Evolutionary conservation across 2,329 filamentous ascomycete species (phyloP).

Genomic region (Aspergillus persii): DNA sequence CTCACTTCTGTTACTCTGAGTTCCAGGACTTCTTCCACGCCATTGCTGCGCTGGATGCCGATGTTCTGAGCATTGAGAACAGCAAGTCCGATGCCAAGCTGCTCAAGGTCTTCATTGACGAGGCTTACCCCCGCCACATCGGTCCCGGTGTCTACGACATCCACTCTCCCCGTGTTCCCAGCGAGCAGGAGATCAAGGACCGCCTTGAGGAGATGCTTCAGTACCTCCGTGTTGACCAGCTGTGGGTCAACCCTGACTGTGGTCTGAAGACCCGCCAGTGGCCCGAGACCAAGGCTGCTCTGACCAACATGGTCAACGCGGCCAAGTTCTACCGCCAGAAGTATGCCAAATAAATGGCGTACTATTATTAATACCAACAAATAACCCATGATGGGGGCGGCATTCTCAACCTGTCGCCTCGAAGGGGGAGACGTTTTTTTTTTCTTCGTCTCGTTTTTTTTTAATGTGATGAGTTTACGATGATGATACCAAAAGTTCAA

Average conservation of each 20-base stretch:
- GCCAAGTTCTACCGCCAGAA: constrained; percentile 95
- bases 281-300: constrained; percentile 95
- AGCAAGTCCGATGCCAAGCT: constrained; percentile 99
- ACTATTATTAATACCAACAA: constrained; percentile 10
- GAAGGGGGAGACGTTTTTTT: constrained; percentile 21
- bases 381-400: constrained; percentile 28
- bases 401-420: constrained; percentile 40
- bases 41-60: constrained; percentile 94
- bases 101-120: constrained; percentile 96
- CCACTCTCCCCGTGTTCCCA: constrained; percentile 96
- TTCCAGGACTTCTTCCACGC: constrained; percentile 99
- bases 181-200: constrained; percentile 97
- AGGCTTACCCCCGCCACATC: constrained; percentile 96
- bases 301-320: constrained; percentile 96
- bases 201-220: constrained; percentile 97
- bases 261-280: constrained; percentile 99
- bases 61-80: constrained; percentile 99
- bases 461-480: constrained; percentile 39
- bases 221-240: constrained; percentile 96
- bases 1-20: constrained; percentile 99
- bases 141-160: constrained; percentile 99
- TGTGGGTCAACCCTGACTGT: constrained; percentile 99
- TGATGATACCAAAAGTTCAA: constrained; percentile 45
- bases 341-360: constrained; percentile 50
- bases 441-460: constrained; percentile 19